Evolutionary conservation across 176 grass and related monocot genomes (phyloP).

Genomic region (Sorghum bicolor): DNA sequence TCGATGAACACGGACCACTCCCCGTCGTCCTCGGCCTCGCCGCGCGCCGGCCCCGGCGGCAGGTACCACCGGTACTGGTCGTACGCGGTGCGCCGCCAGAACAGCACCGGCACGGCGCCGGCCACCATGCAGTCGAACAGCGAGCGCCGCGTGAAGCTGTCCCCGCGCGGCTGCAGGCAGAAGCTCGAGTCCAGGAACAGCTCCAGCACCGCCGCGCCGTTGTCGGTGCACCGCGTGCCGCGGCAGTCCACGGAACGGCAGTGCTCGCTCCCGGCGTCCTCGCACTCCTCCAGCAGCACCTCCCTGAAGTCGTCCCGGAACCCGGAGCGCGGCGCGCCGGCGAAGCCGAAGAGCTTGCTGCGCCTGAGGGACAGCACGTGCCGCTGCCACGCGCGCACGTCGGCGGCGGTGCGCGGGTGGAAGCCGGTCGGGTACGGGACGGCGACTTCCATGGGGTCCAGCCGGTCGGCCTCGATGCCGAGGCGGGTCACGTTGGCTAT

Average conservation of each 20-base stretch:
- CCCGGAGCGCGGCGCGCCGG: conserved; percentile 55
- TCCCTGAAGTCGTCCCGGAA: conserved; percentile 72
- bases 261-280: conserved; percentile 35
- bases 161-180: conserved; percentile 92
- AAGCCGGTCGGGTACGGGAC: conserved; percentile 85
- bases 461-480: conserved; percentile 53
- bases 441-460: conserved; percentile 59
- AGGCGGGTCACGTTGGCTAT: conserved; percentile 82
- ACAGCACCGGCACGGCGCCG: conserved; percentile 83
- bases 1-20: conserved; percentile 96
- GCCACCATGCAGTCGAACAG: conserved; percentile 96
- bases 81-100: conserved; percentile 80
- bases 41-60: conserved; percentile 16
- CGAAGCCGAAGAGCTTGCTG: conserved; percentile 60
- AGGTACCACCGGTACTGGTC: conserved; percentile 75
- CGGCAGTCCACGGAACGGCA: conserved; percentile 72
- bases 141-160: conserved; percentile 86
- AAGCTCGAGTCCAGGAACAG: conserved; percentile 76
- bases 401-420: conserved; percentile 54
- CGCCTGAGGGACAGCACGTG: conserved; percentile 51
- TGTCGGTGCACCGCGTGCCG: conserved; percentile 43
- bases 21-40: conserved; percentile 27
- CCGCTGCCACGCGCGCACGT: conserved; percentile 66
- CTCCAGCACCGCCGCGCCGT: conserved; percentile 44
- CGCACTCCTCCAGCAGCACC: conserved; percentile 67